A percentile compares a stretch with the other conserved stretches of the same genome.
Conservation (phyloP, 225 moss, liverwort and hornwort species). For the Anthoceros angustus region DNA sequence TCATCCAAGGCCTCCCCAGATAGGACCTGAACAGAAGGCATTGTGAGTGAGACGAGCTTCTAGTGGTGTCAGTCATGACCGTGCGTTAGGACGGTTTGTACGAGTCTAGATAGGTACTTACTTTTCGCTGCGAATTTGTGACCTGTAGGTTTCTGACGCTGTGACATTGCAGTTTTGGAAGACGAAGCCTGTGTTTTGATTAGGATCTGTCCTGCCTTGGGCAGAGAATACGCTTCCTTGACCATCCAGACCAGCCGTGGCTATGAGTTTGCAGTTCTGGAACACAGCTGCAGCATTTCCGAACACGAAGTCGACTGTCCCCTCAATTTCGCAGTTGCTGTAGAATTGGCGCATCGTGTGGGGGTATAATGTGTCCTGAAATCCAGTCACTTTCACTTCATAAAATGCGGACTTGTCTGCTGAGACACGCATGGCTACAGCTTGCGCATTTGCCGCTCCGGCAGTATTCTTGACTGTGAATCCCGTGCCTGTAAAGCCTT, state of each 20-base stretch:
- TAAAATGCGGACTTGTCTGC: constrained; percentile 59
- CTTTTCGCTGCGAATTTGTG: too few relatives aligned
- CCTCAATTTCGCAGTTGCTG: constrained; percentile 39
- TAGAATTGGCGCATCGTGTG: constrained; percentile 70
- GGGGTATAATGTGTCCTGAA: constrained; percentile 69
- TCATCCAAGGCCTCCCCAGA: constrained; percentile 49
- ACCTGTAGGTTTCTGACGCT: too few relatives aligned
- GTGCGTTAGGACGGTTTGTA: too few relatives aligned
- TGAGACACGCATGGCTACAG: constrained; percentile 58
- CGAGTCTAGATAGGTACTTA: too few relatives aligned
- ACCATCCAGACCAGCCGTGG: constrained; percentile 22
- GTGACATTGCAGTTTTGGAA: constrained; percentile 31
- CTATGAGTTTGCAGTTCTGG: constrained; percentile 43
- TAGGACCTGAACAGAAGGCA: neutral
- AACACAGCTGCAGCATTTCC: constrained; percentile 75
- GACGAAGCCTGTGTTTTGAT: constrained; percentile 49
- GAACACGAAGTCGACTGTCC: constrained; percentile 87
- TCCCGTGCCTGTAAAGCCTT: constrained; percentile 46
- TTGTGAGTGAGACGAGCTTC: too few relatives aligned
- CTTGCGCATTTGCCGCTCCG: constrained; percentile 56
- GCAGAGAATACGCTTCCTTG: constrained; percentile 65
- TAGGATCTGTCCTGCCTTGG: constrained; percentile 53
- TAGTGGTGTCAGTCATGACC: too few relatives aligned
- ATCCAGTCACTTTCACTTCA: constrained; percentile 35
- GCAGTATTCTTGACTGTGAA: constrained; percentile 83